phyloP scores from a whole-genome alignment of 768 basidiomycete species.

The Leccinum uliginosum region DNA sequence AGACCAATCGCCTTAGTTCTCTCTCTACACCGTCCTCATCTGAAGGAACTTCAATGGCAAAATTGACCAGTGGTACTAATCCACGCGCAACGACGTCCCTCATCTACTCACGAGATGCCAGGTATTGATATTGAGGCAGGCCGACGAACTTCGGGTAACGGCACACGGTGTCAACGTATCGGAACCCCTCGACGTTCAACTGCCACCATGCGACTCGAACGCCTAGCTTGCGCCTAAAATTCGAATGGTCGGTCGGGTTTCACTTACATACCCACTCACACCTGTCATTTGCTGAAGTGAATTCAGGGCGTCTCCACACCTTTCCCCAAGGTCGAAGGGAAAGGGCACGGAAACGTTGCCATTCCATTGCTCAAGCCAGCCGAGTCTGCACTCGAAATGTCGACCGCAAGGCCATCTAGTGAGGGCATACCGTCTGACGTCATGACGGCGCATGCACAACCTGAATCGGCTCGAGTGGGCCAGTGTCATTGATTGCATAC shows the following conservation, averaged over 20 bases:
- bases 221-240: background rate
- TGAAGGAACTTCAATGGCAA: conserved; percentile 52
- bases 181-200: no score
- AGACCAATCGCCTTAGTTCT: background rate
- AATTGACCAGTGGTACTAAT: background rate
- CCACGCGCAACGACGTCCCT: background rate
- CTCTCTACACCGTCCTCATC: conserved; percentile 54
- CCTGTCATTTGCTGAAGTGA: conserved; percentile 63
- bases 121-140: conserved; percentile 52
- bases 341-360: background rate
- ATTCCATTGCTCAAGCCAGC: background rate
- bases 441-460: no score
- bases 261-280: background rate
- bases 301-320: conserved; percentile 82
- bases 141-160: conserved; percentile 51
- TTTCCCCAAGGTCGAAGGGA: no score
- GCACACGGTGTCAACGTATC: conserved; percentile 72
- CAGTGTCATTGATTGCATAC: background rate
- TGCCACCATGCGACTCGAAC: no score
- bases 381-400: background rate
- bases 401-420: background rate
- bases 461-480: no score
- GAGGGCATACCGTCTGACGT: no score
- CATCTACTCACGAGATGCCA: conserved; percentile 52
- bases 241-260: background rate